Base-by-base conservation (phyloP, 2,329 filamentous ascomycete species). In the Colletotrichum theobromicola region DNA sequence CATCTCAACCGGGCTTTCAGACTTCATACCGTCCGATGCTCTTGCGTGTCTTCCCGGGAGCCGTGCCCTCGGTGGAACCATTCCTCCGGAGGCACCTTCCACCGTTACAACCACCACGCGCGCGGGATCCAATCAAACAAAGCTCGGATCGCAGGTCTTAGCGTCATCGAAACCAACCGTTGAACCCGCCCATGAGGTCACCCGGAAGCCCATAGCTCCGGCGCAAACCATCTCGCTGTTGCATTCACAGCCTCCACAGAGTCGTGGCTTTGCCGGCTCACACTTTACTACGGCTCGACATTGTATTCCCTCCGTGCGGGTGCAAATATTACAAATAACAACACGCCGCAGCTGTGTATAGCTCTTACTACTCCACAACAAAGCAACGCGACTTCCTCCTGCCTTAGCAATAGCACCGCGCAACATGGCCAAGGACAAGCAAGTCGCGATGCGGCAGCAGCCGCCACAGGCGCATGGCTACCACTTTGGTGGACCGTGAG, bases 401-500 rank as follows among this genome's bases (percentile, higher is more conserved):
- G 5, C 26, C 18, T n/a, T n/a, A 61, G n/a, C 32, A 55, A 66
- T 1, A 26, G 24, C 58, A 78, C 28, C n/a, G 37, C 18, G 42
- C 42, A 50, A 13, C 42, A 85, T 86, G 84, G 78, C 81, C 66
- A 82, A 82, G 66, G 55, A 79, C 15, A 84, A 82, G 69, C 69
- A 79, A 60, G 77, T 77, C 7, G 72, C 76, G 13, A 77, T 78
- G 53, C 70, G 76, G 67, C 79, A 81, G 75, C 77, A n/a, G 0
- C 42, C 42, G n/a, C 42, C 42, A 5, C 42, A 13, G 42, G 42
- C 80, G 63, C 87, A 87, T 72, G 86, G 85, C 76, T 90, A 89
- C 78, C 87, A 90, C 74, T 90, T 90, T 78, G 83, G 85, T 67
- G 88, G 88, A 75, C 88, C 88, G 88, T 89, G 81, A 80, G 86